Evolutionary conservation across 176 grass and related monocot genomes (phyloP), one percentile per base, ranked within the genome.

Genomic region (Paspalum notatum): DNA sequence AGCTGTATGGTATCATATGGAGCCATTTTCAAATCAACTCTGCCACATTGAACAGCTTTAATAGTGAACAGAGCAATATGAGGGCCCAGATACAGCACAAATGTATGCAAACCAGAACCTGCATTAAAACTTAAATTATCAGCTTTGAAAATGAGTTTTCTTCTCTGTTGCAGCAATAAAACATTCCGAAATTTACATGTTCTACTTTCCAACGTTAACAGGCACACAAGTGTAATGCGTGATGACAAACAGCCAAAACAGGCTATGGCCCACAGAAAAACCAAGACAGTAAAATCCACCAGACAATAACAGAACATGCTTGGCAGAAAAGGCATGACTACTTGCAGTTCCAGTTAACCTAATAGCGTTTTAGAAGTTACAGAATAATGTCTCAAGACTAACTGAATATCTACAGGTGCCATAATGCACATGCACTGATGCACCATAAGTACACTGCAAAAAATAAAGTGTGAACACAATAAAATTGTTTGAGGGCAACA

Each of bases 21-120:
- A 52, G 92, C 92, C 70, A 48, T 79, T 87, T 99, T 95, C 79
- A 99, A 86, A 93, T 99, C 90, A 62, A 95, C 12, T 69, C 92
- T 90, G 1, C 96, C 96, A 87, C 96, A 99, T 54, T 99, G 93
- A 82, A 93, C 85, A 78, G 96, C 90, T 67, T 99, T 99, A 78
- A 99, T 95, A 62, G 96, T 99, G 72, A 99, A 99, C 45, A 99
- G 90, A 53, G 92, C 96, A 85, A 99, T 95, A 85, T 99, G 96
- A 37, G 92, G 92, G 24, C 96, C 96, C 75, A 99, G 84, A 75
- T 99, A 99, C 60, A 99, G 78, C 66, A 99, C 96, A 89, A 95
- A 99, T 12, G 92, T 99, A 84, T 99, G 96, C 75, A 99, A 85
- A 79, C 95, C 92, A 89, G 92, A 98, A 78, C 95, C 92, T 95